A percentile compares a stretch with the other conserved stretches of the same genome.
Evolutionary conservation across 1,139 yeast species (phyloP).

Genomic region (Arxiozyma bovina): DNA sequence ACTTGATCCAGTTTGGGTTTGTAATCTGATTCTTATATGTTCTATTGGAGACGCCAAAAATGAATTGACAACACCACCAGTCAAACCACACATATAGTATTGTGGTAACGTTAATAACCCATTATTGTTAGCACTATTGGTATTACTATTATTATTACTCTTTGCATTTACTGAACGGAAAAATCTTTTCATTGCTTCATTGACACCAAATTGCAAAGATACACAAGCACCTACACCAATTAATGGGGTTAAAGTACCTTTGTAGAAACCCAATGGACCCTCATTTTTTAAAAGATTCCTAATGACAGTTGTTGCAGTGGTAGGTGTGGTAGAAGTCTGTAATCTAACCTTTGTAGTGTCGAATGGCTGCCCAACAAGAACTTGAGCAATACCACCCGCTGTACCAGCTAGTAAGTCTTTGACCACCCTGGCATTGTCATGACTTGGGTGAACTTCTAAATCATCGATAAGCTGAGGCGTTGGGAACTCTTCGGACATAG

Average conservation of each 20-base stretch:
- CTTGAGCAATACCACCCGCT: constrained; percentile 90
- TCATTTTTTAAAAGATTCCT: constrained; percentile 60
- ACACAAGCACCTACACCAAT: constrained; percentile 92
- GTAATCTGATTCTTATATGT: constrained; percentile 83
- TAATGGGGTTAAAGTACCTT: constrained; percentile 80
- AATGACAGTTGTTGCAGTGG: constrained; percentile 66
- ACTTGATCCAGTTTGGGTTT: constrained; percentile 55
- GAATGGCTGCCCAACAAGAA: constrained; percentile 91
- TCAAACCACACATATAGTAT: constrained; percentile 72
- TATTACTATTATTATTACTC: neutral
- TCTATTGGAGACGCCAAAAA: constrained; percentile 86
- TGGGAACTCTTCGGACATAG: constrained; percentile 30
- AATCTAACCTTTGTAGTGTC: constrained; percentile 89
- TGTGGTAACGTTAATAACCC: constrained; percentile 39
- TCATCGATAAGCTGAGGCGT: constrained; percentile 29
- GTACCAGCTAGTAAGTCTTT: constrained; percentile 89
- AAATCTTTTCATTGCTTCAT: constrained; percentile 82
- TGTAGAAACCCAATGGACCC: constrained; percentile 75
- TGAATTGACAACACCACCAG: constrained; percentile 85
- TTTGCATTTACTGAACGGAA: constrained; percentile 29
- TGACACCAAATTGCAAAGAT: constrained; percentile 80
- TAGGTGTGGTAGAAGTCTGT: constrained; percentile 72
- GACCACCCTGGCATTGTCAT: constrained; percentile 41
- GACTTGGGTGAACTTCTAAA: constrained; percentile 15
- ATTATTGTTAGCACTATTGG: neutral